phyloP scores from a whole-genome alignment of 2,329 filamentous ascomycete species.

The Alternaria viburni region DNA sequence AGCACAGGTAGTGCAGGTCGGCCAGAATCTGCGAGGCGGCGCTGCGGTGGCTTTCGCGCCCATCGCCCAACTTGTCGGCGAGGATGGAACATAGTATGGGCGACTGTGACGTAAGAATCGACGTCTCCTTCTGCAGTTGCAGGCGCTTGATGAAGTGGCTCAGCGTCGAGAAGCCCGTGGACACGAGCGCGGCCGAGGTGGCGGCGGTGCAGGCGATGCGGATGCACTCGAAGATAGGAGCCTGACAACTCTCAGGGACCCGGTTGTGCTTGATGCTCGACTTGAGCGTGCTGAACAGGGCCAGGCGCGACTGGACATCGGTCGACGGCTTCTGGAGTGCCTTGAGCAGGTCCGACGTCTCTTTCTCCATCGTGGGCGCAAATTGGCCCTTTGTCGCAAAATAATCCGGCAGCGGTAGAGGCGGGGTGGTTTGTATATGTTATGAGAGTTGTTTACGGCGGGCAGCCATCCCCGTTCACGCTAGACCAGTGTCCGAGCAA shows the following conservation, averaged over 20 bases:
- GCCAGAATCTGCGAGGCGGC: conserved; percentile 76
- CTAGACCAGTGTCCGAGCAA: conserved; percentile 16
- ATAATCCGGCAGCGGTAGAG: conserved; percentile 12
- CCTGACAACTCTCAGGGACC: conserved; percentile 76
- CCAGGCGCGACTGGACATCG: conserved; percentile 53
- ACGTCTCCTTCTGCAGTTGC: conserved; percentile 80
- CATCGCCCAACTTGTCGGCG: conserved; percentile 84
- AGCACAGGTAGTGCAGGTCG: conserved; percentile 75
- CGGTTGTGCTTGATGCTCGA: conserved; percentile 91
- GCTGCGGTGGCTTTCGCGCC: conserved; percentile 81
- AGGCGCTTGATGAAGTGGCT: conserved; percentile 87
- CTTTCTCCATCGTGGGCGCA: conserved; percentile 57
- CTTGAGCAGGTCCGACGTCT: conserved; percentile 60
- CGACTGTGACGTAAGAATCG: conserved; percentile 71
- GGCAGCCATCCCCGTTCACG: conserved; percentile 8
- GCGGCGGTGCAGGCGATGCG: conserved; percentile 76
- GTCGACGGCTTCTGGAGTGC: conserved; percentile 67
- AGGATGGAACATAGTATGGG: conserved; percentile 75
- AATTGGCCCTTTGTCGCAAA: conserved; percentile 41
- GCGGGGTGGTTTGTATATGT: conserved; percentile 25
- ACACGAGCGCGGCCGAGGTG: conserved; percentile 74
- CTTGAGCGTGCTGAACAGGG: conserved; percentile 75
- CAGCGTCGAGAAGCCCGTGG: conserved; percentile 85
- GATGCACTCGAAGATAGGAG: conserved; percentile 81
- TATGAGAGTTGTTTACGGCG: conserved; percentile 16